phyloP scores from a whole-genome alignment of 2,329 filamentous ascomycete species.

The Fusarium sterilihyphosum region DNA sequence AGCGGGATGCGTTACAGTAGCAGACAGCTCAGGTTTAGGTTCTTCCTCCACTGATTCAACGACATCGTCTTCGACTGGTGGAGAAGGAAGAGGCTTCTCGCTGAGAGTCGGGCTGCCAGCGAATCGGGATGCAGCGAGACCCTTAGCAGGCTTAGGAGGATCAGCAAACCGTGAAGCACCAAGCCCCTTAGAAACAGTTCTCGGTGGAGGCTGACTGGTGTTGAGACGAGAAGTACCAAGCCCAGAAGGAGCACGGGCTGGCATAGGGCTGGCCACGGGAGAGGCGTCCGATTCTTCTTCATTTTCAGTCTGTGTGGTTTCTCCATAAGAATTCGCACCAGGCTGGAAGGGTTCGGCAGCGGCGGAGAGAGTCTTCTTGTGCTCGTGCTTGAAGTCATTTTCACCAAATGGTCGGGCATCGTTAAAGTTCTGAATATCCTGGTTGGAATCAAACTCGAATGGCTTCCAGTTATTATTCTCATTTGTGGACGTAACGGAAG shows the following conservation, averaged over 20 bases:
- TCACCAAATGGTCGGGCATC: constrained; percentile 61
- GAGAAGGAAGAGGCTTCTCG: constrained; percentile 36
- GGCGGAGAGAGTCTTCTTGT: constrained; percentile 68
- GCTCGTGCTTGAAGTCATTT: constrained; percentile 54
- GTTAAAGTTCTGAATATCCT: constrained; percentile 61
- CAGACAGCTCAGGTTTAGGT: constrained; percentile 21
- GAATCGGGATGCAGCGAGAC: constrained; percentile 57
- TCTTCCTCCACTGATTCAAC: constrained; percentile 46
- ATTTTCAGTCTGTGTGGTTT: constrained; percentile 33
- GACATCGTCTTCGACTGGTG: constrained; percentile 42
- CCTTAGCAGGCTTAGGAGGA: constrained; percentile 53
- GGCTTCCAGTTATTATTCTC: constrained; percentile 61
- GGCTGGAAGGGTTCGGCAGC: constrained; percentile 75
- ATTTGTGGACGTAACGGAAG: constrained; percentile 63
- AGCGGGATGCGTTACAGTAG: constrained; percentile 26
- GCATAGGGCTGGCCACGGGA: constrained; percentile 31
- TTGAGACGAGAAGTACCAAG: constrained; percentile 36
- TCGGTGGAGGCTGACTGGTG: constrained; percentile 42
- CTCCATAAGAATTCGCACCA: constrained; percentile 47
- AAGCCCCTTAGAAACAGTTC: constrained; percentile 49
- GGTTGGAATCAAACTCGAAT: constrained; percentile 66
- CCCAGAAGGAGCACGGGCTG: constrained; percentile 33
- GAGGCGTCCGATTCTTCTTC: constrained; percentile 39
- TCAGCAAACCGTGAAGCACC: constrained; percentile 61
- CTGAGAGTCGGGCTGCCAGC: constrained; percentile 52